Conservation (phyloP, 2,329 filamentous ascomycete species). For the Botryosphaeria dothidea region DNA sequence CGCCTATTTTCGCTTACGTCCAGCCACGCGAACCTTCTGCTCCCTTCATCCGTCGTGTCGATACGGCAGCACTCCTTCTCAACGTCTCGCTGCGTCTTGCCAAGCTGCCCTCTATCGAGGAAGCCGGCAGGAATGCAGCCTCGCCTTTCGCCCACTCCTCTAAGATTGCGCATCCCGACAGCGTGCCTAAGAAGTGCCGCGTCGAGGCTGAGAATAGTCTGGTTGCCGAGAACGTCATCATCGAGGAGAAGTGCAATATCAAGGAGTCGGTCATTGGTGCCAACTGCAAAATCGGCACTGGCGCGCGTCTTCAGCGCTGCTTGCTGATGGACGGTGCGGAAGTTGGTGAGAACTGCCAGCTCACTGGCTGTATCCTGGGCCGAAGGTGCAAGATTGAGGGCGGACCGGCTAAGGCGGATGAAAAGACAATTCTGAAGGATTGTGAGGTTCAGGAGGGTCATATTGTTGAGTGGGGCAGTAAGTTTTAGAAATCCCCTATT, state of each 20-base stretch:
- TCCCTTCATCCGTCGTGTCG: constrained; percentile 81
- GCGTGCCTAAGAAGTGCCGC: constrained; percentile 76
- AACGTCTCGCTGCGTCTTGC: constrained; percentile 82
- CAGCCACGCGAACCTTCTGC: constrained; percentile 61
- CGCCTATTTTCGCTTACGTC: constrained; percentile 79
- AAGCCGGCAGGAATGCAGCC: constrained; percentile 53
- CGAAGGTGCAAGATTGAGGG: constrained; percentile 81
- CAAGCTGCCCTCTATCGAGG: constrained; percentile 73
- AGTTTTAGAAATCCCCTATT: constrained; percentile 23
- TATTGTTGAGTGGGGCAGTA: constrained; percentile 74
- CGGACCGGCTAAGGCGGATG: constrained; percentile 54
- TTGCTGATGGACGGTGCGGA: constrained; percentile 90
- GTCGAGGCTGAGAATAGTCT: constrained; percentile 81
- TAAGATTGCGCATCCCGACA: constrained; percentile 82
- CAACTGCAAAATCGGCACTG: constrained; percentile 81
- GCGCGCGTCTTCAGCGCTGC: constrained; percentile 84
- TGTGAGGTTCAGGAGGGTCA: constrained; percentile 90
- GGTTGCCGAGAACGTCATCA: constrained; percentile 82
- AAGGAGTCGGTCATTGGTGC: constrained; percentile 89
- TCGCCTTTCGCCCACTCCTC: constrained; percentile 75
- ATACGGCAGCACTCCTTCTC: constrained; percentile 80
- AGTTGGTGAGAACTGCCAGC: constrained; percentile 78
- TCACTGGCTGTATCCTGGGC: constrained; percentile 86
- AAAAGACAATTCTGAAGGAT: constrained; percentile 67
- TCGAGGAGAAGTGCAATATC: constrained; percentile 87